Percentiles rank a stretch among this genome's conserved stretches.
Conservation (phyloP, 2,329 filamentous ascomycete genomes). For the Talaromyces sp. region DNA sequence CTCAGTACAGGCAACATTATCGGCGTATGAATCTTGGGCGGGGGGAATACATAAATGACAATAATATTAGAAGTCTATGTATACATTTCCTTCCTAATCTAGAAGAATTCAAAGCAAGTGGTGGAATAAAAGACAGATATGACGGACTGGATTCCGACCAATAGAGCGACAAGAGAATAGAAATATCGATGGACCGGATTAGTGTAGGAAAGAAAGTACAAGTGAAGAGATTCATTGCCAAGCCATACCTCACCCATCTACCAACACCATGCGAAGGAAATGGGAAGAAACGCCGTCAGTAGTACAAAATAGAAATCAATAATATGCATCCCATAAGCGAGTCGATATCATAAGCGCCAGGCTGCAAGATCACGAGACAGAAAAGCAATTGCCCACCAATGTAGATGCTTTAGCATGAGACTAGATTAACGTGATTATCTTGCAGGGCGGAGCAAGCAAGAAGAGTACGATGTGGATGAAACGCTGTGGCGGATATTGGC, state of each 20-base stretch:
- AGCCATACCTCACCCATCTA: conserved; percentile 1
- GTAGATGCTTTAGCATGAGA: conserved; percentile 42
- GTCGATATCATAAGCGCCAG: not conserved
- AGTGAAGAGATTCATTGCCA: not conserved
- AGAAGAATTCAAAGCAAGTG: not conserved
- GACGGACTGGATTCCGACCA: too few relatives aligned
- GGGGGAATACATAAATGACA: not conserved
- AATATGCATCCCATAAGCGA: not conserved
- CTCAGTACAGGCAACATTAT: not conserved
- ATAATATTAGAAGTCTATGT: not conserved
- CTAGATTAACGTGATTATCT: conserved; percentile 86
- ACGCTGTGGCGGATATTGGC: conserved; percentile 82
- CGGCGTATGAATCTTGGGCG: not conserved
- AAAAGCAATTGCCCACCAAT: not conserved
- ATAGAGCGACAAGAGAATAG: not conserved
- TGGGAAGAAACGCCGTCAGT: not conserved
- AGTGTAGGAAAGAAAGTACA: not conserved
- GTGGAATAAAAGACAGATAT: too few relatives aligned
- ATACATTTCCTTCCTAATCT: not conserved
- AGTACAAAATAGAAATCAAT: not conserved
- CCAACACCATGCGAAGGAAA: conserved; percentile 2
- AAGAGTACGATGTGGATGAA: conserved; percentile 91
- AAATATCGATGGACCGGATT: not conserved
- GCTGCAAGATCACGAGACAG: not conserved
- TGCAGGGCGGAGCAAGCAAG: conserved; percentile 80